Conservation (phyloP, 345 rosid species). For the Populus deltoides region DNA sequence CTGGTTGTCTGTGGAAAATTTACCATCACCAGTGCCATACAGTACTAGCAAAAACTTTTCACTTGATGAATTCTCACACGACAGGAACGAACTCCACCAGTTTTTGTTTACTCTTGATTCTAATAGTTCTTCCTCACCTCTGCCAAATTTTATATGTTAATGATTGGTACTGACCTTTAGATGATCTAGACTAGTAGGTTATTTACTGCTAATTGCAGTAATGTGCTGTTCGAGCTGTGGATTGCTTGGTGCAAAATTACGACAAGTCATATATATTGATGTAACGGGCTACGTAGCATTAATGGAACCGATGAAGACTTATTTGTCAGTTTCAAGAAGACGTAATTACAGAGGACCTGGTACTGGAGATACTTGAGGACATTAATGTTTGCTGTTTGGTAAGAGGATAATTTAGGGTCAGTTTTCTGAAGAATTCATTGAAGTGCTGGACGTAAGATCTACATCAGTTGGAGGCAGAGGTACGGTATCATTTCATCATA, state of each 20-base stretch:
- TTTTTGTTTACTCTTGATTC: slow-evolving; percentile 24
- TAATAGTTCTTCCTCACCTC: not conserved
- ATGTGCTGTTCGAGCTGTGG: not conserved
- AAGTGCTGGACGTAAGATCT: slow-evolving; percentile 3
- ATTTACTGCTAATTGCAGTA: not conserved
- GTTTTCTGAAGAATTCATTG: not conserved
- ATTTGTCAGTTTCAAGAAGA: slow-evolving; percentile 8
- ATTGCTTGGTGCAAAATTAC: not conserved
- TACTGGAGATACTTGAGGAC: slow-evolving; percentile 11
- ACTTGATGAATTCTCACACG: slow-evolving; percentile 17
- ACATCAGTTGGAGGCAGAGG: not conserved
- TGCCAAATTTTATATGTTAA: slow-evolving; percentile 11
- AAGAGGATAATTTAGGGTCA: not conserved
- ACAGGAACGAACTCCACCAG: slow-evolving; percentile 27
- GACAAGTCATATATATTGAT: not conserved
- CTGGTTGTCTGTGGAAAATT: not conserved
- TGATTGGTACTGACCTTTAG: slow-evolving; percentile 19
- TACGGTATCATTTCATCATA: slow-evolving; percentile 27
- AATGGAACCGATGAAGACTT: not conserved
- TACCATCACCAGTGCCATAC: not conserved
- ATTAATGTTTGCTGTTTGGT: not conserved
- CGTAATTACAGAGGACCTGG: slow-evolving; percentile 7
- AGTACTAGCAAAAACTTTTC: not conserved
- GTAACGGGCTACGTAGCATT: not conserved
- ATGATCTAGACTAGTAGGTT: not conserved